A percentile compares a stretch with the other conserved stretches of the same genome.
phyloP scores from a whole-genome alignment of 305 asterid species.

The Salvia sclarea region DNA sequence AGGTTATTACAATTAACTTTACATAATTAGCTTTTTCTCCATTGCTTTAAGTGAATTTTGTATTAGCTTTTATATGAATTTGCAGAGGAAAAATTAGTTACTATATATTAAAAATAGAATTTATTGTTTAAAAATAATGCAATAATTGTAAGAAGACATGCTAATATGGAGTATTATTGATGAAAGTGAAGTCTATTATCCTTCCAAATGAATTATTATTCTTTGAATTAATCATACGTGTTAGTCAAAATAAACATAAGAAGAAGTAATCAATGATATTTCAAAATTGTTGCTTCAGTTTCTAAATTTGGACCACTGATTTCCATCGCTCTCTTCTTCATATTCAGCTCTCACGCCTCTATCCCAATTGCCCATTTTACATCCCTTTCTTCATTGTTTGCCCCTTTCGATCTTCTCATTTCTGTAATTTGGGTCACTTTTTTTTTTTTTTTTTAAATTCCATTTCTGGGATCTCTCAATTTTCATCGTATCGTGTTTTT shows the following conservation, averaged over 20 bases:
- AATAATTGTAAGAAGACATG: too few relatives aligned
- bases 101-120: too few relatives aligned
- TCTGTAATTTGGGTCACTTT: not conserved
- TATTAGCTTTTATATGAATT: too few relatives aligned
- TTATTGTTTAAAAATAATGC: too few relatives aligned
- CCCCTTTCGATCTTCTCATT: not conserved
- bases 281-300: not conserved
- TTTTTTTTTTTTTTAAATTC: not conserved
- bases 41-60: too few relatives aligned
- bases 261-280: not conserved
- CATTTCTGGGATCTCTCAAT: not conserved
- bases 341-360: not conserved
- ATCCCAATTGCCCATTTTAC: not conserved
- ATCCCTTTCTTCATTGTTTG: not conserved
- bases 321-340: conserved; percentile 2
- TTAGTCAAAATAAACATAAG: not conserved
- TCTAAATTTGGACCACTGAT: conserved; percentile 30
- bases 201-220: too few relatives aligned
- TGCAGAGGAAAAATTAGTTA: too few relatives aligned
- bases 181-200: too few relatives aligned
- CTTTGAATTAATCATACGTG: not conserved
- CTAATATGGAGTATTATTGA: too few relatives aligned
- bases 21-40: not conserved
- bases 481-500: not conserved
- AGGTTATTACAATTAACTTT: not conserved